Evolutionary conservation across 2,329 filamentous ascomycete genomes (phyloP).

Genomic region (Paraconiothyrium brasiliense): DNA sequence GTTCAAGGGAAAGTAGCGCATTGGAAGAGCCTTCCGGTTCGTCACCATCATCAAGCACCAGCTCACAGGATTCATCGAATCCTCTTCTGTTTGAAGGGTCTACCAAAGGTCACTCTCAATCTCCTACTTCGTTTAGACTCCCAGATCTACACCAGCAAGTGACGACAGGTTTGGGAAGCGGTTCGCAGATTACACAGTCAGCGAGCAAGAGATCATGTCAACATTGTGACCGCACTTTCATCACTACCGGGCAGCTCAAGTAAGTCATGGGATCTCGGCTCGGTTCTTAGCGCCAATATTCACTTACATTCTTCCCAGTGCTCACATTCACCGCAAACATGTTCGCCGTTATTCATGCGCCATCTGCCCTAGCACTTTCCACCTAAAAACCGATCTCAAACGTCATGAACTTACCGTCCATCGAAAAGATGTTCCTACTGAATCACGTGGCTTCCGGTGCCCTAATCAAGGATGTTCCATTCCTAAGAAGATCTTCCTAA

Average conservation of each 20-base stretch:
- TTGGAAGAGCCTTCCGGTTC: constrained; percentile 4
- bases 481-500: constrained; percentile 20
- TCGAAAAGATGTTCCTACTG: constrained; percentile 9
- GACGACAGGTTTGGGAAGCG: not conserved
- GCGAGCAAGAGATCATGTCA: not conserved
- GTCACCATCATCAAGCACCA: constrained; percentile 8
- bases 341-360: constrained; percentile 22
- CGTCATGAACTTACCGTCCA: constrained; percentile 25
- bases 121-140: not conserved
- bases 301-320: constrained; percentile 13
- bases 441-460: constrained; percentile 19
- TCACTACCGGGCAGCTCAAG: constrained; percentile 22
- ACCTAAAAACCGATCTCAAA: constrained; percentile 26
- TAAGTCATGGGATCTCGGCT: constrained; percentile 4
- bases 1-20: constrained; percentile 2
- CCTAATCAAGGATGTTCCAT: constrained; percentile 19
- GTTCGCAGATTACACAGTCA: not conserved
- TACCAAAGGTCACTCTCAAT: not conserved
- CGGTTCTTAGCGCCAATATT: not conserved
- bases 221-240: constrained; percentile 7
- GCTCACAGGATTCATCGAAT: constrained; percentile 8
- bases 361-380: constrained; percentile 19
- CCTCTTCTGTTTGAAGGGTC: not conserved
- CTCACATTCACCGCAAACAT: constrained; percentile 29
- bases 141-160: constrained; percentile 2